phyloP scores from a whole-genome alignment of 441 rosid species.

The Croton laevigatus region DNA sequence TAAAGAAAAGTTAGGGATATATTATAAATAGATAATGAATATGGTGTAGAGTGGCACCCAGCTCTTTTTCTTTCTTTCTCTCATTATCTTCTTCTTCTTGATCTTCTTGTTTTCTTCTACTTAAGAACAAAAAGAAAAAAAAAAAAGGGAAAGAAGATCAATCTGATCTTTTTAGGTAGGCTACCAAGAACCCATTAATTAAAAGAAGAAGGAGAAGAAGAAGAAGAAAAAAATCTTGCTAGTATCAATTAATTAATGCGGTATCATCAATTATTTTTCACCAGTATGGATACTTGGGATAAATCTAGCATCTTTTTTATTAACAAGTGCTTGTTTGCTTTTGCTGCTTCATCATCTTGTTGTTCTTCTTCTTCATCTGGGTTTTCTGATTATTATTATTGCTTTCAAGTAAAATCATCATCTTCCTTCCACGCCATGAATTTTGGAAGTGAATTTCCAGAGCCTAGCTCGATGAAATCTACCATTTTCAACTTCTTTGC shows the following conservation, averaged over 20 bases:
- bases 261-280: slow-evolving; percentile 1
- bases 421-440: slow-evolving; percentile 15
- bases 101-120: background rate
- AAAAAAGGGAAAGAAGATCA: background rate
- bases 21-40: background rate
- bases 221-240: background rate
- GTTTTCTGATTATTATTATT: slow-evolving; percentile 7
- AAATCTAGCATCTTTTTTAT: slow-evolving; percentile 32
- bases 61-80: background rate
- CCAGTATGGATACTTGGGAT: slow-evolving; percentile 44
- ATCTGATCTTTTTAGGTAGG: background rate
- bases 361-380: slow-evolving; percentile 21
- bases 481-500: background rate
- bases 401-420: slow-evolving; percentile 2
- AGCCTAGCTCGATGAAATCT: slow-evolving; percentile 30
- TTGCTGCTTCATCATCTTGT: slow-evolving; percentile 12
- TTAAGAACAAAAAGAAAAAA: background rate
- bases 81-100: background rate
- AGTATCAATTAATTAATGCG: background rate
- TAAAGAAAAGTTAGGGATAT: background rate
- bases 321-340: slow-evolving; percentile 13
- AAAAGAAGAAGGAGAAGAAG: background rate
- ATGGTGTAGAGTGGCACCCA: background rate
- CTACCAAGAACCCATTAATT: background rate
- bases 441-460: slow-evolving; percentile 39